phyloP scores from a whole-genome alignment of 1,284 basidiomycete species.

The Puccinia coronata region DNA sequence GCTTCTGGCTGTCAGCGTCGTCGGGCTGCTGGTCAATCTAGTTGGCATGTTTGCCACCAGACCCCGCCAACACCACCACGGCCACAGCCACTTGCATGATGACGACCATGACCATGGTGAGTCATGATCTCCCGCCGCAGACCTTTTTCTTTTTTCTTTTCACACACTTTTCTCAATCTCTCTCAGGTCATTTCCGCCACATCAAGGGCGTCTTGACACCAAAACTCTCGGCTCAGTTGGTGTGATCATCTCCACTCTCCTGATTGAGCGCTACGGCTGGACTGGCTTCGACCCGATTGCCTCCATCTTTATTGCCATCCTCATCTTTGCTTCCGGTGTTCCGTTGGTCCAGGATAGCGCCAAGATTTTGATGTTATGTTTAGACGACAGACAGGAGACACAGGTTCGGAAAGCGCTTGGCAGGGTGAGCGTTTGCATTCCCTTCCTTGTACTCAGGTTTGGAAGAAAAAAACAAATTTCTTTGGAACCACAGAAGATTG shows the following conservation, averaged over 20 bases:
- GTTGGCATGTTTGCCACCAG: constrained; percentile 99
- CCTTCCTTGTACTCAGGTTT: constrained; percentile 31
- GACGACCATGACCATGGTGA: constrained; percentile 49
- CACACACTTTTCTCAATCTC: constrained; percentile 57
- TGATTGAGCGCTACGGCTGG: constrained; percentile 98
- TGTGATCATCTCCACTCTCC: constrained; percentile 92
- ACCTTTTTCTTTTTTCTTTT: constrained; percentile 58
- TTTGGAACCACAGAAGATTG: too few relatives aligned
- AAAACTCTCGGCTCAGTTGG: constrained; percentile 78
- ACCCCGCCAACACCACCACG: constrained; percentile 57
- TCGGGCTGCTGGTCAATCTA: constrained; percentile 89
- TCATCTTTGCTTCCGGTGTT: constrained; percentile 92
- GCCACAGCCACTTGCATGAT: constrained; percentile 51
- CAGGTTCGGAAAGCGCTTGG: constrained; percentile 72
- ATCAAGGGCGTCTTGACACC: constrained; percentile 94
- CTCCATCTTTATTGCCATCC: constrained; percentile 88
- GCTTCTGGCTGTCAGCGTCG: constrained; percentile 79
- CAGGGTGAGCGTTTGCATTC: constrained; percentile 66
- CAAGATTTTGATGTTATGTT: constrained; percentile 80
- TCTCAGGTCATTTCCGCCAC: constrained; percentile 81
- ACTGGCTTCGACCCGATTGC: constrained; percentile 99
- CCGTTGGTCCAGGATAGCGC: constrained; percentile 93
- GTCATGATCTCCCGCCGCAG: too few relatives aligned
- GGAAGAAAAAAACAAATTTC: neutral
- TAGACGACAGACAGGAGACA: constrained; percentile 69